These are phyloP conservation scores for Sporobolomyces roseus DNA, from an alignment of 768 basidiomycete species.

Conservation along the genomic window DNA sequence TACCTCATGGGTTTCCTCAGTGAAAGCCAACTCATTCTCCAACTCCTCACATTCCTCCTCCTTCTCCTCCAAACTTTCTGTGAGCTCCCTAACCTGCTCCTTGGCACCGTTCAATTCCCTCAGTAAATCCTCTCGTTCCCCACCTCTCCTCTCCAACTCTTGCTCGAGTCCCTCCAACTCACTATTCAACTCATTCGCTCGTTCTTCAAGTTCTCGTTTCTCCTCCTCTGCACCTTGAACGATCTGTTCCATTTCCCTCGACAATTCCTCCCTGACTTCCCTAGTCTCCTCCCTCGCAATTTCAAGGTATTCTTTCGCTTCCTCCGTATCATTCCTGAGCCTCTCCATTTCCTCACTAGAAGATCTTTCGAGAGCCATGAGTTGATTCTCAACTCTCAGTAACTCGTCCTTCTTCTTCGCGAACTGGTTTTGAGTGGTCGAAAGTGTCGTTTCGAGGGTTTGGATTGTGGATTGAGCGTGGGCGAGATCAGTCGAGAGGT, in stretches of 20 bases:
- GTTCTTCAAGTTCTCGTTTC: background rate
- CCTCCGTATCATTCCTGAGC: constrained; percentile 5
- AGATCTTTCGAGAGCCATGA: constrained; percentile 21
- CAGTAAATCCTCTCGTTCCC: constrained; percentile 15
- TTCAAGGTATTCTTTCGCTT: constrained; percentile 20
- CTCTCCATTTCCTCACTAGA: background rate
- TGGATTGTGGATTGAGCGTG: background rate
- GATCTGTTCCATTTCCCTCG: background rate
- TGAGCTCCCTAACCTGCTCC: background rate
- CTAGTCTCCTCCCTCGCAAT: constrained; percentile 8
- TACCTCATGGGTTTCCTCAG: constrained; percentile 15
- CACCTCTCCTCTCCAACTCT: constrained; percentile 4
- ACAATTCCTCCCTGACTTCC: constrained; percentile 2
- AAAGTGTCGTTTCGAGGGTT: constrained; percentile 1
- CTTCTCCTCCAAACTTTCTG: background rate
- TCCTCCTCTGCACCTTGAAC: background rate
- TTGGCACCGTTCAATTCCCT: background rate
- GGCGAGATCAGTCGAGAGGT: background rate
- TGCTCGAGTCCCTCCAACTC: constrained; percentile 11
- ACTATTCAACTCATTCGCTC: background rate
- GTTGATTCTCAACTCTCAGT: constrained; percentile 16
- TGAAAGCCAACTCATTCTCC: constrained; percentile 29
- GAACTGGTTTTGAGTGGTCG: constrained; percentile 1
- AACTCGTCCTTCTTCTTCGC: constrained; percentile 13
- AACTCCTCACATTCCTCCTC: constrained; percentile 17